These are phyloP conservation scores for Boletellus deceptivus DNA, from an alignment of 1,284 basidiomycete species.

Conservation along the genomic window DNA sequence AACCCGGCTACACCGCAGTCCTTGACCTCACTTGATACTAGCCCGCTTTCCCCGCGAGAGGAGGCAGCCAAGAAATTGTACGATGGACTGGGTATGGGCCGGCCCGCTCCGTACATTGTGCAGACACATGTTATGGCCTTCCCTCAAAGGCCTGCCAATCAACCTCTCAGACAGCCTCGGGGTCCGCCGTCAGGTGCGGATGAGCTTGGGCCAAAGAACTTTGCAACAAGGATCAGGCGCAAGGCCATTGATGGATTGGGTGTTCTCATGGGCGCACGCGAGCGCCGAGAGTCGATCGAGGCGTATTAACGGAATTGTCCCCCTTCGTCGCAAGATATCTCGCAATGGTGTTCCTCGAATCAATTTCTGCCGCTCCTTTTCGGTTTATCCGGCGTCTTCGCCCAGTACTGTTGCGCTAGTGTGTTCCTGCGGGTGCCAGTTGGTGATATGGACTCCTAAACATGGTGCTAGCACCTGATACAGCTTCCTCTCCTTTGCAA, in stretches of 20 bases:
- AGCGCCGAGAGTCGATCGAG: conserved; percentile 61
- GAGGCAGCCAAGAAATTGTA: conserved; percentile 79
- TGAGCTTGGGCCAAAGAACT: conserved; percentile 87
- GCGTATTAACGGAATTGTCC: conserved; percentile 42
- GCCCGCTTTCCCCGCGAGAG: conserved; percentile 70
- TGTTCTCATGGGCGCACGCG: conserved; percentile 71
- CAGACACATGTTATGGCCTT: conserved; percentile 9
- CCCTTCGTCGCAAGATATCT: conserved; percentile 4
- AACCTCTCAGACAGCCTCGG: conserved; percentile 77
- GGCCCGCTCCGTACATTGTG: conserved; percentile 38
- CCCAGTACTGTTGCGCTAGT: conserved; percentile 15
- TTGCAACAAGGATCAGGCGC: conserved; percentile 76
- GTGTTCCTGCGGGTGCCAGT: conserved; percentile 7
- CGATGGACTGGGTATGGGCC: conserved; percentile 76
- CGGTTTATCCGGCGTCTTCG: conserved; percentile 6
- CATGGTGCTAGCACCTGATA: conserved; percentile 29
- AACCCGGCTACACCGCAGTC: conserved; percentile 74
- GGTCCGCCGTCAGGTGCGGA: conserved; percentile 84
- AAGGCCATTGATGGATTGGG: conserved; percentile 78
- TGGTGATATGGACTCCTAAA: conserved; percentile 25
- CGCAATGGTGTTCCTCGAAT: conserved; percentile 6
- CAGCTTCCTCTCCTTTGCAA: conserved; percentile 28
- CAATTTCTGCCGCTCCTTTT: conserved; percentile 25
- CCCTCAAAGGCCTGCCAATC: conserved; percentile 38
- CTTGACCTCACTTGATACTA: conserved; percentile 55